Evolutionary conservation across 345 rosid genomes (phyloP).

Genomic region (Salix viminalis): DNA sequence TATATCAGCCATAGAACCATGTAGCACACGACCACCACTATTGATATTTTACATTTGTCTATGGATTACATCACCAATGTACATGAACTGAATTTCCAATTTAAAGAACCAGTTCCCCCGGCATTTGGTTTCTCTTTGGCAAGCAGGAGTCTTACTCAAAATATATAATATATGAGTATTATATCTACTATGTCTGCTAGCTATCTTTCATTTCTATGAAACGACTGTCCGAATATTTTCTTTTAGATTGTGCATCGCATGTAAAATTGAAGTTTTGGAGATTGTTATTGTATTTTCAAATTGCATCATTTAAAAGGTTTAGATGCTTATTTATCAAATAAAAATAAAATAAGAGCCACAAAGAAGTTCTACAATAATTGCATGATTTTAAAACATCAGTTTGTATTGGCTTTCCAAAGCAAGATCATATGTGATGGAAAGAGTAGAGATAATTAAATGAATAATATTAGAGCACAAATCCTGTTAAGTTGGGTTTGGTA

Average conservation of each 20-base stretch:
- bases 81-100: not conserved
- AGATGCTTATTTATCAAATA: not conserved
- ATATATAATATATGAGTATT: not conserved
- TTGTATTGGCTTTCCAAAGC: not conserved
- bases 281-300: not conserved
- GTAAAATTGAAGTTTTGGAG: not conserved
- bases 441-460: not conserved
- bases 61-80: not conserved
- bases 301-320: not conserved
- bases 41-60: not conserved
- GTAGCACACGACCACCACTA: too few species aligned
- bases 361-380: not conserved
- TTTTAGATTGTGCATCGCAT: not conserved
- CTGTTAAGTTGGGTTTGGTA: not conserved
- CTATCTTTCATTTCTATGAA: not conserved
- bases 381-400: not conserved
- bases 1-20: too few species aligned
- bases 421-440: not conserved
- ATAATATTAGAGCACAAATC: not conserved
- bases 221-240: not conserved
- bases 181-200: not conserved
- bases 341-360: not conserved
- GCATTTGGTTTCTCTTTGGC: not conserved
- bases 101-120: not conserved
- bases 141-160: not conserved